These are phyloP conservation scores for Tolypocladium ovalisporum DNA, from an alignment of 2,329 filamentous ascomycete genomes.

Conservation along the genomic window DNA sequence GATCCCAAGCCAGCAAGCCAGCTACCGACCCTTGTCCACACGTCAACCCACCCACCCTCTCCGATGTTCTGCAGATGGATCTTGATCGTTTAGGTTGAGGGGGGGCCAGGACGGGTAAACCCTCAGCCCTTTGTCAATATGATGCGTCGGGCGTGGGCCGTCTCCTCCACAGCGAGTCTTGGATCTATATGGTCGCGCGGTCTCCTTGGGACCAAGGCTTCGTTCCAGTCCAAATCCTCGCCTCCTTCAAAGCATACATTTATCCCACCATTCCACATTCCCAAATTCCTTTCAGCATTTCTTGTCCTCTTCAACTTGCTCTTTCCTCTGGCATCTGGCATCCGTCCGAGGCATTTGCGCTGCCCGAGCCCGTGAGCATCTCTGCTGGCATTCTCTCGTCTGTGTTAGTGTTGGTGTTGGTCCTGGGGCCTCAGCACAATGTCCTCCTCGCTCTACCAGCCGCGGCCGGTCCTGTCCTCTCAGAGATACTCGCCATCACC, in stretches of 20 bases:
- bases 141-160: slow-evolving; percentile 16
- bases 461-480: slow-evolving; percentile 36
- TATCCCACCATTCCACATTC: slow-evolving; percentile 31
- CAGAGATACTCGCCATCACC: slow-evolving; percentile 37
- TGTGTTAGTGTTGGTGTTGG: slow-evolving; percentile 8
- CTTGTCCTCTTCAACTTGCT: slow-evolving; percentile 25
- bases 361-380: slow-evolving; percentile 14
- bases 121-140: slow-evolving; percentile 23
- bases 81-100: slow-evolving; percentile 19
- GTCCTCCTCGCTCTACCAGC: slow-evolving; percentile 26
- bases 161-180: slow-evolving; percentile 21
- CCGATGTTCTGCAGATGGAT: slow-evolving; percentile 20
- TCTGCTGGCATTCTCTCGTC: slow-evolving; percentile 20
- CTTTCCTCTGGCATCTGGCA: slow-evolving; percentile 18
- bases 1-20: slow-evolving; percentile 1
- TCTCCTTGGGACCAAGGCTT: slow-evolving; percentile 17
- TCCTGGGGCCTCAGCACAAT: slow-evolving; percentile 17
- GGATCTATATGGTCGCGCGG: slow-evolving; percentile 24
- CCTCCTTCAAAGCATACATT: slow-evolving; percentile 25
- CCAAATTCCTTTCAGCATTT: slow-evolving; percentile 34
- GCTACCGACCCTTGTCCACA: background rate
- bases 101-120: slow-evolving; percentile 10
- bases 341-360: slow-evolving; percentile 15
- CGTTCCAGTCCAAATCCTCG: slow-evolving; percentile 26
- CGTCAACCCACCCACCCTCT: slow-evolving; percentile 1